Base-by-base conservation (phyloP, 2,329 filamentous ascomycete species). In the Cladorrhinum sp. region DNA sequence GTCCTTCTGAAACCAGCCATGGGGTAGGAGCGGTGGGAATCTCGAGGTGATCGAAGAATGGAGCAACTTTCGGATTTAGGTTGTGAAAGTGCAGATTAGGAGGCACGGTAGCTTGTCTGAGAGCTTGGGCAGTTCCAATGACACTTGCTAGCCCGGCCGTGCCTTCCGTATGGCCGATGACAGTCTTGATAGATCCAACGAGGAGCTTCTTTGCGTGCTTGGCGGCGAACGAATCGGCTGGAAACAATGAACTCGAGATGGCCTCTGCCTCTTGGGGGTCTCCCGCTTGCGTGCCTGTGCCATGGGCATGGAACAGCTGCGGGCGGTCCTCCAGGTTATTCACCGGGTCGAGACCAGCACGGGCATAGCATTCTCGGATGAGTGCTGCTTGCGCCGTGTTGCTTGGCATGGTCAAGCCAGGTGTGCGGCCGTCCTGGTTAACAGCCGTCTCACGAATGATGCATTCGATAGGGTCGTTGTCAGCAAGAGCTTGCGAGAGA, bases 371-470 rank as follows among this genome's bases (percentile, higher is more conserved):
- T 71, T 82, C 86, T 62, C 79, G 79, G 58, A 82, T 77, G 12
- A 79, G 65, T 0, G 54, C 82, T 14, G 79, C 81, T 69, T 86
- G 83, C 2, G 85, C 58, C 84, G 82, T 2, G 73, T 88, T 88
- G 59, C 84, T 87, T 2, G 79, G 80, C 5, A 83, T 81, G 12
- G 80, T 84, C 2, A 83, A 76, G 0, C 80, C 81, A 5, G 66
- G 7, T 66, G 80, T 74, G 14, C 65, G 67, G 2, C 82, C 82
- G 61, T 85, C 81, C 12, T 74, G 73, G 61, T 80, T 80, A 18
- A 73, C 61, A 6, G 70, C 75, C 0, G 75, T 77, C 8, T 74
- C 76, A 0, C 78, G 74, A 52, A 83, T 76, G 20, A 82, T 63
- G 16, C 70, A 73, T 7, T 73, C 67, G 61, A 89, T 86, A 66